Conservation (phyloP, 306 rosid genomes). For the Inga leiocalycina region DNA sequence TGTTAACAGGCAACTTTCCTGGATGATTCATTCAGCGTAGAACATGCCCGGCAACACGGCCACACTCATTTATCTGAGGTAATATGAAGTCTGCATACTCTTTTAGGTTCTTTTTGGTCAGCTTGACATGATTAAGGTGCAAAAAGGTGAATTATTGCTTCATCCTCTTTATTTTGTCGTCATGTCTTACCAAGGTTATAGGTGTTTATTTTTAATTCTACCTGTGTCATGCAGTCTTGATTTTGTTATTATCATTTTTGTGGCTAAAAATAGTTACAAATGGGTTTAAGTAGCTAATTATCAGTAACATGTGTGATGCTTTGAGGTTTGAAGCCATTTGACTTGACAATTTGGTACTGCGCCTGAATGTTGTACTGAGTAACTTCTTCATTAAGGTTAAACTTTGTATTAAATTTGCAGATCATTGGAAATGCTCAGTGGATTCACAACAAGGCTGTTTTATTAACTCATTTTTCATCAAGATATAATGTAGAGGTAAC, state of each 20-base stretch:
- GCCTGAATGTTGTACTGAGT: not conserved
- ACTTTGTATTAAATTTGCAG: conserved; percentile 46
- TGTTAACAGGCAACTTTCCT: conserved; percentile 83
- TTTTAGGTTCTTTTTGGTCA: conserved; percentile 12
- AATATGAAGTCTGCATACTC: conserved; percentile 31
- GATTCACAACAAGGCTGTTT: conserved; percentile 89
- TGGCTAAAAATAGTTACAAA: not conserved
- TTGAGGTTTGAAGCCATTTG: too few species aligned
- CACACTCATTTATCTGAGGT: conserved; percentile 91
- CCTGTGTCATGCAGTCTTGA: not conserved
- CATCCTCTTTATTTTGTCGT: not conserved
- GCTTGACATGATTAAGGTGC: conserved; percentile 28
- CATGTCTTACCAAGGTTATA: not conserved
- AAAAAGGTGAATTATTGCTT: conserved; percentile 3
- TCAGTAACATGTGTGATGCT: not conserved
- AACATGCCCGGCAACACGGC: conserved; percentile 85
- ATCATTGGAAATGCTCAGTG: conserved; percentile 77
- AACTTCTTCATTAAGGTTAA: conserved; percentile 15
- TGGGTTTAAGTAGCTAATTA: conserved; percentile 17
- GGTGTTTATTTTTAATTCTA: not conserved
- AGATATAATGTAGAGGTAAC: conserved; percentile 88
- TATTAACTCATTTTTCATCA: conserved; percentile 94
- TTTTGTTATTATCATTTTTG: not conserved
- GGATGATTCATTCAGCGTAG: conserved; percentile 76
- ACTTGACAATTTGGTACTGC: not conserved